Percentiles rank a stretch among this genome's conserved stretches.
Evolutionary conservation across 257 asterid genomes (phyloP).

Genomic region (Echites panduratus): DNA sequence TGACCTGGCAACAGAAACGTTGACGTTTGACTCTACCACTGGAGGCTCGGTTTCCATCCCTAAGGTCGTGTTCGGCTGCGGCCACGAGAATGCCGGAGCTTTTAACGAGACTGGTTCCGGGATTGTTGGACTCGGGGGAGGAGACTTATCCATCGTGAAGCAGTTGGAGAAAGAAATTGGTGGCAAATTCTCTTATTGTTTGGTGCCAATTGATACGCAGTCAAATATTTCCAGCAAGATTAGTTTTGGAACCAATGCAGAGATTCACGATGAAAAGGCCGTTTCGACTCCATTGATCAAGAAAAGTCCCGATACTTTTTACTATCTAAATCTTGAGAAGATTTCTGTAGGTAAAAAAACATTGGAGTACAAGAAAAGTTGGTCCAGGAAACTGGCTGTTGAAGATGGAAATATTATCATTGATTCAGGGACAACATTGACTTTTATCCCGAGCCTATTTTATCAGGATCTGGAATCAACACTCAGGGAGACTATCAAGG

Average conservation of each 20-base stretch:
- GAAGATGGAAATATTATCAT: conserved; percentile 42
- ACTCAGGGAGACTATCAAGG: conserved; percentile 12
- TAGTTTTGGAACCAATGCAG: conserved; percentile 37
- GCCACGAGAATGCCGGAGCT: conserved; percentile 34
- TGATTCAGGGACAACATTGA: conserved; percentile 62
- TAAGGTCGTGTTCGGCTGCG: conserved; percentile 49
- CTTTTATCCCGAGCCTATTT: conserved; percentile 23
- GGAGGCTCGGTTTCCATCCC: conserved; percentile 19
- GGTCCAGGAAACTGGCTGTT: accelerated
- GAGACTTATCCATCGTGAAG: conserved; percentile 36
- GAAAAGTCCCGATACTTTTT: conserved; percentile 27
- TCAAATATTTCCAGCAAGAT: conserved; percentile 37
- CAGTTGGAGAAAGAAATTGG: conserved; percentile 25
- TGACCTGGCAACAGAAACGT: conserved; percentile 38
- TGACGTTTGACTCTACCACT: conserved; percentile 26
- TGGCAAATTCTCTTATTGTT: conserved; percentile 55
- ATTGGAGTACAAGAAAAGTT: background rate
- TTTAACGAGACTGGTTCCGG: conserved; percentile 37
- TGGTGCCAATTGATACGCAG: conserved; percentile 12
- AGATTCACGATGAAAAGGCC: conserved; percentile 22
- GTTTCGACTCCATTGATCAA: conserved; percentile 41
- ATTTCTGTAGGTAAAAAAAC: conserved; percentile 27
- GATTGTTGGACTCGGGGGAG: conserved; percentile 54
- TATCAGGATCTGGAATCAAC: conserved; percentile 25
- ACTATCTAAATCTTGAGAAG: conserved; percentile 40